These are phyloP conservation scores for Mycena epipterygia DNA, from an alignment of 768 basidiomycete genomes.

Conservation along the genomic window DNA sequence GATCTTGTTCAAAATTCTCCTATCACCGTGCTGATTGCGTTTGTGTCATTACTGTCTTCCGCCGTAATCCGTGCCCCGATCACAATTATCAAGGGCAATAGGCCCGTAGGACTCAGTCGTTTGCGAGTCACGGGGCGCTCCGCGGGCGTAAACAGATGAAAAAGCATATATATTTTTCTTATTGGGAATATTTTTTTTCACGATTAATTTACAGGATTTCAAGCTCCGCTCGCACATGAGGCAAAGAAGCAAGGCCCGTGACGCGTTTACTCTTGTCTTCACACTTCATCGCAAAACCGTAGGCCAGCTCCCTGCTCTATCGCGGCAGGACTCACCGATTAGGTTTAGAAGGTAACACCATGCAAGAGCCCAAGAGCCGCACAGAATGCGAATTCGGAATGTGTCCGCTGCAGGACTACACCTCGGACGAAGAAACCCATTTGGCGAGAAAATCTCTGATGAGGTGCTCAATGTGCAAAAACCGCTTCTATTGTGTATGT, in stretches of 20 bases:
- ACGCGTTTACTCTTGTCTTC: constrained; percentile 14
- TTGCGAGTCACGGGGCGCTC: neutral
- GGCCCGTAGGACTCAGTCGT: neutral
- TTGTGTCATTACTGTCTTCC: neutral
- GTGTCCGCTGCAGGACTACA: constrained; percentile 27
- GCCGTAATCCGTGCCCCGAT: neutral
- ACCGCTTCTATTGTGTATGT: constrained; percentile 31
- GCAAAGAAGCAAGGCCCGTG: constrained; percentile 18
- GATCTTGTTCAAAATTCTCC: no score
- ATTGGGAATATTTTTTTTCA: constrained; percentile 12
- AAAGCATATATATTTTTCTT: neutral
- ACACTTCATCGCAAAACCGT: constrained; percentile 24
- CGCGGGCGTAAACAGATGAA: neutral
- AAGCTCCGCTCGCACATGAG: constrained; percentile 20
- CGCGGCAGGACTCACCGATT: constrained; percentile 1
- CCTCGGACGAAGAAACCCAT: constrained; percentile 16
- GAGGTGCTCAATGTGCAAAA: constrained; percentile 33
- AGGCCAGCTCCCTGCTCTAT: constrained; percentile 9
- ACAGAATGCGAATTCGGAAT: constrained; percentile 19
- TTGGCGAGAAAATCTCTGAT: constrained; percentile 18
- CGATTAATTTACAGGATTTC: constrained; percentile 18
- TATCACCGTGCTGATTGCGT: neutral
- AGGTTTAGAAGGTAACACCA: constrained; percentile 9
- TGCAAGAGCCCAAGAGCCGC: constrained; percentile 21
- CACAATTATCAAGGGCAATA: no score